Evolutionary conservation across 78 protist genomes (phyloP).

Genomic region (Corallochytrium limacisporum): DNA sequence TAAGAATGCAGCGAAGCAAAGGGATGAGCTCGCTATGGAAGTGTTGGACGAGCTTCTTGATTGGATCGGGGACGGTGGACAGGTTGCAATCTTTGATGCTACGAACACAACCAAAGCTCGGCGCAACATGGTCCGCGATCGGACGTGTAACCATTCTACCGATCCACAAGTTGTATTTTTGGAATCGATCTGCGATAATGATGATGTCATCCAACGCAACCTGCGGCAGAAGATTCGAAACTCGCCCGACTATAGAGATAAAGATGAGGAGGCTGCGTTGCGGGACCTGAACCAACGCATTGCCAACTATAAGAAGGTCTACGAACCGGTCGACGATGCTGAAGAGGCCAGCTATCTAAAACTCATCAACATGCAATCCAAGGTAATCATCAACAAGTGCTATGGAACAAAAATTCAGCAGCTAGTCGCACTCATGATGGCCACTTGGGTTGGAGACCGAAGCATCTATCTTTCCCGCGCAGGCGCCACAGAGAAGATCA

Average conservation of each 20-base stretch:
- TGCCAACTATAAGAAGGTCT: too few species aligned
- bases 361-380: too few species aligned
- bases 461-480: too few species aligned
- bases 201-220: constrained; percentile 2
- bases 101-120: constrained; percentile 13
- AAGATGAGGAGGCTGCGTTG: background rate
- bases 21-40: constrained; percentile 19
- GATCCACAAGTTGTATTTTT: constrained; percentile 11
- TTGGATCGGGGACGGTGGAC: constrained; percentile 3
- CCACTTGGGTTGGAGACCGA: too few species aligned
- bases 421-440: too few species aligned
- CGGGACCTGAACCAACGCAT: constrained; percentile 7
- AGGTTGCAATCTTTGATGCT: constrained; percentile 26
- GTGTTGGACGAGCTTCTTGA: constrained; percentile 5
- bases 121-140: background rate
- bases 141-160: background rate
- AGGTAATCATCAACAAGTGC: too few species aligned
- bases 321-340: too few species aligned
- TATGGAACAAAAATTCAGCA: too few species aligned
- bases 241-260: background rate
- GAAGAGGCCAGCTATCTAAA: too few species aligned
- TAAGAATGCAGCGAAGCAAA: background rate
- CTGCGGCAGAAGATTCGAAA: background rate
- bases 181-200: too few species aligned
- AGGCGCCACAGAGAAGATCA: too few species aligned